Percentiles rank a stretch among this genome's conserved stretches.
Evolutionary conservation across 352 stramenopile genomes (phyloP).

Genomic region (Aphanomyces cochlioides): DNA sequence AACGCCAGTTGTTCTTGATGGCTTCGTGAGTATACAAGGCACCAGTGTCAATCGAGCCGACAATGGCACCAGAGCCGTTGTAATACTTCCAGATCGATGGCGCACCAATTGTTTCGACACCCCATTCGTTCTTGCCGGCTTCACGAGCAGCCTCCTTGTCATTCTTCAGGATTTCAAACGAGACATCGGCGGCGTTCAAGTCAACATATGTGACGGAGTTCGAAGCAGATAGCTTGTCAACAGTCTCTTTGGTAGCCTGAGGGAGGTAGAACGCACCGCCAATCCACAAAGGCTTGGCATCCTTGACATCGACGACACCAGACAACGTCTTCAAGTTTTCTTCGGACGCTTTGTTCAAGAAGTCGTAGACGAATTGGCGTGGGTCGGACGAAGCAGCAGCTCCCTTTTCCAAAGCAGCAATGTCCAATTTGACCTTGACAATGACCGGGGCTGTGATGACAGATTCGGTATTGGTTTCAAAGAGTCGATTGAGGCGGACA

Average conservation of each 20-base stretch:
- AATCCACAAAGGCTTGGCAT: not conserved
- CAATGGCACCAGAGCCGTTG: constrained; percentile 22
- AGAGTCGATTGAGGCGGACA: not conserved
- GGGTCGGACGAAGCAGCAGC: not conserved
- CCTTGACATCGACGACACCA: not conserved
- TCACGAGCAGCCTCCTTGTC: not conserved
- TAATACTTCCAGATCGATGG: constrained; percentile 23
- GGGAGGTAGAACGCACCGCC: not conserved
- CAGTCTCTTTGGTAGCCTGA: not conserved
- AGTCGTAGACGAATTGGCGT: constrained; percentile 1
- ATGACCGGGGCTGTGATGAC: not conserved
- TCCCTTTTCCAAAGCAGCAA: not conserved
- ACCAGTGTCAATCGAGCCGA: constrained; percentile 32
- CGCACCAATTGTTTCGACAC: constrained; percentile 18
- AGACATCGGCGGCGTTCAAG: not conserved
- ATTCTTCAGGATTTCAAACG: not conserved
- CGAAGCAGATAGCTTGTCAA: not conserved
- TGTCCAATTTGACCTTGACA: not conserved
- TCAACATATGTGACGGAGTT: not conserved
- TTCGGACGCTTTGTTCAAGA: not conserved
- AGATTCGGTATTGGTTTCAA: not conserved
- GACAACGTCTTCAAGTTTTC: not conserved
- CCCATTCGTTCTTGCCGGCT: constrained; percentile 20
- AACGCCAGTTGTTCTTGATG: constrained; percentile 35
- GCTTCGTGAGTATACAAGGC: constrained; percentile 25